Conservation (phyloP, 164 flowering plant species). For the Nymphaea thermarum region DNA sequence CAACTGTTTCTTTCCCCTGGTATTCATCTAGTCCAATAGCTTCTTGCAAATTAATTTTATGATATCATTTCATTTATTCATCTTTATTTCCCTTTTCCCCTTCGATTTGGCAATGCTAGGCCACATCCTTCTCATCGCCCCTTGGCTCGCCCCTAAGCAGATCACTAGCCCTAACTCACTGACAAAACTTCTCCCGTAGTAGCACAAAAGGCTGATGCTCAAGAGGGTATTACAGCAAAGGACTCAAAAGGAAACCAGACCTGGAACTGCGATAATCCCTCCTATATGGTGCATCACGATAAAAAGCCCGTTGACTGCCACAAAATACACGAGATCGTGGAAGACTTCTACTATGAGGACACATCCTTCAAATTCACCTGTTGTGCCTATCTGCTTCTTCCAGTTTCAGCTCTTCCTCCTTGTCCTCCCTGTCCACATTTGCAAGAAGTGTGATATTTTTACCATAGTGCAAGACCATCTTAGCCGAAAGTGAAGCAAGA, state of each 20-base stretch:
- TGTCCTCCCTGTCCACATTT: slow-evolving; percentile 42
- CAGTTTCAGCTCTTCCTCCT: slow-evolving; percentile 28
- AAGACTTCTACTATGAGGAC: slow-evolving; percentile 32
- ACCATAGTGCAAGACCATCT: neutral
- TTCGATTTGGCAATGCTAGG: no score
- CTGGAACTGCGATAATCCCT: slow-evolving; percentile 40
- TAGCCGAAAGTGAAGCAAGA: neutral
- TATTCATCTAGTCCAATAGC: no score
- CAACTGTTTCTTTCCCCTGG: no score
- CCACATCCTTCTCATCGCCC: no score
- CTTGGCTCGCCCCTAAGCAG: no score
- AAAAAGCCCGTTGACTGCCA: slow-evolving; percentile 23
- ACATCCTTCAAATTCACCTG: slow-evolving; percentile 27
- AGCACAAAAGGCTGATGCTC: no score
- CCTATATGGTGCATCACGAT: slow-evolving; percentile 42
- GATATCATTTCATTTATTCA: no score
- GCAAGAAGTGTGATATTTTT: neutral
- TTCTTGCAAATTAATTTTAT: no score
- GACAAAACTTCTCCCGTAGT: no score
- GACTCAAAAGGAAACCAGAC: slow-evolving; percentile 9
- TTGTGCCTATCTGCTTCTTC: slow-evolving; percentile 18
- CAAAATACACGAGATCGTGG: slow-evolving; percentile 37
- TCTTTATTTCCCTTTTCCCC: no score
- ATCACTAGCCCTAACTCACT: no score
- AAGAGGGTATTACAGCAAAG: no score